phyloP scores from a whole-genome alignment of 495 filamentous ascomycete species.

The Darksidea phi region DNA sequence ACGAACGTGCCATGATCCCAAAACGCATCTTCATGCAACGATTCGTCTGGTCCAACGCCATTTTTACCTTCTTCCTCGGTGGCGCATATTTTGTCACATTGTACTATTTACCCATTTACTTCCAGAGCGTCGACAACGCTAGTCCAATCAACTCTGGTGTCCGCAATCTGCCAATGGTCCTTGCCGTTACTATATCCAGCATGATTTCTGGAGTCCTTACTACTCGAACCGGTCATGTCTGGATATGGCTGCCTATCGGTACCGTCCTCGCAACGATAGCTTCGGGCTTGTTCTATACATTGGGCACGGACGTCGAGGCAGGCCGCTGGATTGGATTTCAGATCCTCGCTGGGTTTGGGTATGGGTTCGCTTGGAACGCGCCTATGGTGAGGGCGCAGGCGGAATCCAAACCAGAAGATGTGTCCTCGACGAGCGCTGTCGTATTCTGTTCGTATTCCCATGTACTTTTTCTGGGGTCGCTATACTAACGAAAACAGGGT shows the following conservation, averaged over 20 bases:
- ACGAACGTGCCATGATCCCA: conserved; percentile 12
- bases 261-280: conserved; percentile 26
- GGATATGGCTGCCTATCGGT: conserved; percentile 5
- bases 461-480: no score
- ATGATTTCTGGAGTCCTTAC: neutral
- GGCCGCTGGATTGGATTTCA: conserved; percentile 29
- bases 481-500: conserved; percentile 4
- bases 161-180: conserved; percentile 56
- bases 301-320: conserved; percentile 2
- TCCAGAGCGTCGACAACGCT: conserved; percentile 56
- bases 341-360: conserved; percentile 16
- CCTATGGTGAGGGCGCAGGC: neutral
- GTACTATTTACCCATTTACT: conserved; percentile 65
- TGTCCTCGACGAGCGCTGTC: neutral
- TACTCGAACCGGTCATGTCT: neutral
- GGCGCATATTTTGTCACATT: conserved; percentile 43
- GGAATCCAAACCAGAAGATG: neutral
- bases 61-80: conserved; percentile 39
- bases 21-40: conserved; percentile 17
- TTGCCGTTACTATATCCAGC: conserved; percentile 44
- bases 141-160: conserved; percentile 57
- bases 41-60: conserved; percentile 35
- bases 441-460: neutral
- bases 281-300: conserved; percentile 27
- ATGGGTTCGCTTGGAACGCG: neutral